These are phyloP conservation scores for Breynia disticha DNA, from an alignment of 441 rosid species.

Conservation along the genomic window DNA sequence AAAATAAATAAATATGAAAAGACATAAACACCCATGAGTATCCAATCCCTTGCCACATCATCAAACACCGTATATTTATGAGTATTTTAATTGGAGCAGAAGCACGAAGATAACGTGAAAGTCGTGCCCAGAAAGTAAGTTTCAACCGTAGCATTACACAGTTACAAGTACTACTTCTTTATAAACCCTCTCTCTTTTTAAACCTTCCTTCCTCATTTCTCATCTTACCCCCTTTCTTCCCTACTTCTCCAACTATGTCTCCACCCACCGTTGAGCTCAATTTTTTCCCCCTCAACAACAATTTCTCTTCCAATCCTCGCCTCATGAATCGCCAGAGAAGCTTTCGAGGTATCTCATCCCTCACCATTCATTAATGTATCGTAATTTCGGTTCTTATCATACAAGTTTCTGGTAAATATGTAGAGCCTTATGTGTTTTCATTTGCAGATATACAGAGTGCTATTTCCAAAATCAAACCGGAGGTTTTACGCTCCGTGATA, in stretches of 20 bases:
- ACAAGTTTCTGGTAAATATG: neutral
- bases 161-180: too few relatives aligned
- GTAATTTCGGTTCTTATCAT: neutral
- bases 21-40: too few relatives aligned
- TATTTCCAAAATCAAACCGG: constrained; percentile 74
- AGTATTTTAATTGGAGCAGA: too few relatives aligned
- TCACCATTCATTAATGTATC: neutral
- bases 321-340: constrained; percentile 60
- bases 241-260: constrained; percentile 40
- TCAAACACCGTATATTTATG: too few relatives aligned
- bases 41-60: too few relatives aligned
- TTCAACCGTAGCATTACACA: too few relatives aligned
- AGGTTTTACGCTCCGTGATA: constrained; percentile 59
- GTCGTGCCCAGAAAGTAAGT: too few relatives aligned
- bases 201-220: neutral
- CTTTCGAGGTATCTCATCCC: constrained; percentile 40
- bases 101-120: too few relatives aligned
- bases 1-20: too few relatives aligned
- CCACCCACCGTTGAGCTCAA: constrained; percentile 63
- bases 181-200: neutral
- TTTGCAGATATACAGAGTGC: constrained; percentile 60
- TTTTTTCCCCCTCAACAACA: constrained; percentile 57
- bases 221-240: neutral
- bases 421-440: neutral
- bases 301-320: constrained; percentile 29